phyloP scores from a whole-genome alignment of 1,284 basidiomycete species.

The Tilletia horrida region DNA sequence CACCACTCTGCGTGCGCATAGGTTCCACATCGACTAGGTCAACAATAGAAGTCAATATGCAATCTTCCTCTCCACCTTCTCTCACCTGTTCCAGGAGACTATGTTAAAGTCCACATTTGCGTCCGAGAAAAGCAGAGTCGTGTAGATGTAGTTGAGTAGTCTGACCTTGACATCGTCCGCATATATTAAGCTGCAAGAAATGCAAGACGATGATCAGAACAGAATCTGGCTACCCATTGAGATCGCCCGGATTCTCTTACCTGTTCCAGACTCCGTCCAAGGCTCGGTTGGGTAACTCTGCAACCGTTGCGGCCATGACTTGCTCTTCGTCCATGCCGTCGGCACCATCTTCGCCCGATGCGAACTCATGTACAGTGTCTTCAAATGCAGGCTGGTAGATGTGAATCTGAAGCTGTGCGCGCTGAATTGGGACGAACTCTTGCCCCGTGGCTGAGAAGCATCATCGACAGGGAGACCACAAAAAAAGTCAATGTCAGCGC shows the following conservation, averaged over 20 bases:
- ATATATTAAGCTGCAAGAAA: slow-evolving; percentile 70
- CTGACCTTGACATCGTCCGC: slow-evolving; percentile 81
- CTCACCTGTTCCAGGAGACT: slow-evolving; percentile 89
- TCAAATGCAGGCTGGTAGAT: slow-evolving; percentile 75
- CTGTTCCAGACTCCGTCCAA: slow-evolving; percentile 83
- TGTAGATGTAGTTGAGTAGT: slow-evolving; percentile 87
- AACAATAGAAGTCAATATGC: neutral
- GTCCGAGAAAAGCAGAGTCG: slow-evolving; percentile 84
- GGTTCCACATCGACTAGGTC: neutral
- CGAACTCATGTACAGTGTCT: slow-evolving; percentile 74
- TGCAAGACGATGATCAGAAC: slow-evolving; percentile 56
- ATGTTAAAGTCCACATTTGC: slow-evolving; percentile 84
- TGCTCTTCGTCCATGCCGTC: slow-evolving; percentile 55
- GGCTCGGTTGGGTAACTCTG: slow-evolving; percentile 73
- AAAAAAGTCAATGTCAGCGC: neutral
- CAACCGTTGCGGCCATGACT: slow-evolving; percentile 78
- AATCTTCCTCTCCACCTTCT: slow-evolving; percentile 25
- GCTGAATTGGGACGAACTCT: slow-evolving; percentile 29
- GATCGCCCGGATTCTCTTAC: slow-evolving; percentile 30
- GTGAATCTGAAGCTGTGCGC: slow-evolving; percentile 62
- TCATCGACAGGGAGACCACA: too few relatives aligned
- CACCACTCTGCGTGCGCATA: slow-evolving; percentile 62
- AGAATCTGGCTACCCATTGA: neutral
- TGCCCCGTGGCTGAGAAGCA: slow-evolving; percentile 11
- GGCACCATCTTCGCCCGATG: slow-evolving; percentile 62